Percentiles rank a stretch among this genome's conserved stretches.
These are phyloP conservation scores for Vachellia pachyceras DNA, from an alignment of 306 rosid species.

Conservation along the genomic window DNA sequence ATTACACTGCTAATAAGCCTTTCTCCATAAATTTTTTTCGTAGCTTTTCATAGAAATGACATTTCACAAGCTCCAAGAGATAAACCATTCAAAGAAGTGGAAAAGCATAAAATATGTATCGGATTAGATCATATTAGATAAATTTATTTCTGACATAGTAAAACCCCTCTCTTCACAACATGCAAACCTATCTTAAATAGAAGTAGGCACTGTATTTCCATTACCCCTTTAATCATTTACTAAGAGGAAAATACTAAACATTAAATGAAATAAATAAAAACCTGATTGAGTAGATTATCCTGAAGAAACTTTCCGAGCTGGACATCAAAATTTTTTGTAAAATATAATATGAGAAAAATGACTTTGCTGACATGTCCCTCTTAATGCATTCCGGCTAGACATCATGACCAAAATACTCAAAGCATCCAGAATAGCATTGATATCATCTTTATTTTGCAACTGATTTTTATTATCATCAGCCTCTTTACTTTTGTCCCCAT, in stretches of 20 bases:
- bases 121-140: conserved; percentile 11
- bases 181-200: conserved; percentile 30
- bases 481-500: conserved; percentile 46
- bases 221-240: conserved; percentile 19
- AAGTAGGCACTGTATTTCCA: neutral
- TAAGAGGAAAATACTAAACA: conserved; percentile 9
- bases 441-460: conserved; percentile 55
- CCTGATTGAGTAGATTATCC: conserved; percentile 93
- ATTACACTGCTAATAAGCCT: neutral
- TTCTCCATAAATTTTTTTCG: neutral
- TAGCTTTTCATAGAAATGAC: conserved; percentile 6
- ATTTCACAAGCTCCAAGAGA: too few relatives aligned
- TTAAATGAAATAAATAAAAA: conserved; percentile 3
- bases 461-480: conserved; percentile 45
- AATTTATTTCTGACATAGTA: neutral
- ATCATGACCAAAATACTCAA: conserved; percentile 96
- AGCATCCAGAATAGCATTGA: conserved; percentile 69
- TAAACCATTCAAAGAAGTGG: neutral
- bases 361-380: conserved; percentile 83
- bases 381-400: conserved; percentile 78
- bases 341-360: conserved; percentile 95
- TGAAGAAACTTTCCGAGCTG: conserved; percentile 86
- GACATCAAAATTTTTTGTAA: conserved; percentile 89
- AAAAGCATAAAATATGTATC: neutral
- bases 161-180: conserved; percentile 17